These are phyloP conservation scores for Saccharomycopsis fermentans DNA, from an alignment of 805 yeast species.

Conservation along the genomic window DNA sequence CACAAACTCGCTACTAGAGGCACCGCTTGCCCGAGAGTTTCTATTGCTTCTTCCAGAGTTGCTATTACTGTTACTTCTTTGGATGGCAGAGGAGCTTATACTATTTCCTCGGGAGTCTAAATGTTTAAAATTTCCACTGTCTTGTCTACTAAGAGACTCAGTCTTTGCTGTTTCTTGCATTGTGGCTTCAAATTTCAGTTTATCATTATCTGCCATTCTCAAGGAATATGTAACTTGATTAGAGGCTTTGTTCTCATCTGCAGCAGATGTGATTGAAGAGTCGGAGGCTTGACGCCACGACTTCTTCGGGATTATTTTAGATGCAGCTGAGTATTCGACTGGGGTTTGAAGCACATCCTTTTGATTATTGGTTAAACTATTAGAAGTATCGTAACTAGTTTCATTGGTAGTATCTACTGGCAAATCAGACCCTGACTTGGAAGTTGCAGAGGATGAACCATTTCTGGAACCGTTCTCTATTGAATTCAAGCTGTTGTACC, in stretches of 20 bases:
- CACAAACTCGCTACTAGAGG: not conserved
- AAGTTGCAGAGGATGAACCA: not conserved
- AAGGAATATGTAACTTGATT: conserved; percentile 78
- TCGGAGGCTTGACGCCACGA: conserved; percentile 48
- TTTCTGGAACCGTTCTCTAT: not conserved
- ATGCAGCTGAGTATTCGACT: not conserved
- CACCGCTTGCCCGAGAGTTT: not conserved
- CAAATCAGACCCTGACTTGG: not conserved
- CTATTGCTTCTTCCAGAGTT: not conserved
- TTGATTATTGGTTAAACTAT: not conserved
- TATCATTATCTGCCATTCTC: conserved; percentile 55
- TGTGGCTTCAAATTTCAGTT: conserved; percentile 22
- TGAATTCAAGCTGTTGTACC: not conserved
- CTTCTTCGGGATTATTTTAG: conserved; percentile 28
- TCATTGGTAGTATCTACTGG: not conserved
- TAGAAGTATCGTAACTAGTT: not conserved
- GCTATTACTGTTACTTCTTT: not conserved
- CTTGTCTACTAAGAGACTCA: conserved; percentile 6
- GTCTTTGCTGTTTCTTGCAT: not conserved
- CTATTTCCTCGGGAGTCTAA: conserved; percentile 16
- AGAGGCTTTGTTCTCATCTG: conserved; percentile 53
- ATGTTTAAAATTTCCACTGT: conserved; percentile 16
- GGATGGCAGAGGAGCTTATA: not conserved
- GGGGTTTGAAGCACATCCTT: not conserved
- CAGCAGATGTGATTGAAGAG: conserved; percentile 54